Percentiles rank a stretch among this genome's conserved stretches.
Conservation (phyloP, 2,329 filamentous ascomycete species). For the Aspergillus terreus region DNA sequence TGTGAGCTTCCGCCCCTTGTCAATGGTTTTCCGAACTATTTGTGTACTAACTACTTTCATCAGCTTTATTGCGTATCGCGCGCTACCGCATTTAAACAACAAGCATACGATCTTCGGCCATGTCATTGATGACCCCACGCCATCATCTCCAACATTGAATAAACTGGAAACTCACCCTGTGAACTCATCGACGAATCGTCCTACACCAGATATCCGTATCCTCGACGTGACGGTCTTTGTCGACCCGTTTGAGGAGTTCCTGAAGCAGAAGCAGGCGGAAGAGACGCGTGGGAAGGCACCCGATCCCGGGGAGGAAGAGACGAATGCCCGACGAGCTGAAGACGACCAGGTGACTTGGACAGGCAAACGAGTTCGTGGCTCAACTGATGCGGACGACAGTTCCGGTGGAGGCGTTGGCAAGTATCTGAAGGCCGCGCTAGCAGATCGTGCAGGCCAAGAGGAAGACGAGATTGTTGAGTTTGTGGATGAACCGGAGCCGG, state of each 20-base stretch:
- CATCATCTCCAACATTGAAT: conserved; percentile 52
- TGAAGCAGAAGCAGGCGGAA: conserved; percentile 66
- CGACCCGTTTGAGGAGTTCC: conserved; percentile 92
- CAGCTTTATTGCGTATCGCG: conserved; percentile 81
- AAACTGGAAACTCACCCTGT: conserved; percentile 74
- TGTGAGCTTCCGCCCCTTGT: conserved; percentile 37
- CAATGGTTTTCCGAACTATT: not conserved
- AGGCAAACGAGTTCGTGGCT: conserved; percentile 77
- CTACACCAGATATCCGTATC: conserved; percentile 74
- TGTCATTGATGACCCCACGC: conserved; percentile 64
- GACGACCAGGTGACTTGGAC: conserved; percentile 95
- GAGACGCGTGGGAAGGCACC: conserved; percentile 45
- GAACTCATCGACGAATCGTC: conserved; percentile 68
- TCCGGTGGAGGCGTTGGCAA: conserved; percentile 64
- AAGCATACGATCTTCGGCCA: conserved; percentile 97
- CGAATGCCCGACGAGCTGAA: conserved; percentile 50
- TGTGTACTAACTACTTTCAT: not conserved
- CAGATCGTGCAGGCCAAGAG: conserved; percentile 30
- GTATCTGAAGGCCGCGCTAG: conserved; percentile 67
- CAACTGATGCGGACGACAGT: conserved; percentile 45
- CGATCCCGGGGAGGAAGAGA: conserved; percentile 22
- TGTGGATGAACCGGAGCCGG: conserved; percentile 58
- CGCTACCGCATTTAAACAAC: conserved; percentile 78
- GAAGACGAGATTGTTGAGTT: conserved; percentile 61
- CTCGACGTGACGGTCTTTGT: conserved; percentile 81